Evolutionary conservation across 2,329 filamentous ascomycete species (phyloP), one percentile per base, ranked within the genome.

Genomic region (Neopestalotiopsis sp.): DNA sequence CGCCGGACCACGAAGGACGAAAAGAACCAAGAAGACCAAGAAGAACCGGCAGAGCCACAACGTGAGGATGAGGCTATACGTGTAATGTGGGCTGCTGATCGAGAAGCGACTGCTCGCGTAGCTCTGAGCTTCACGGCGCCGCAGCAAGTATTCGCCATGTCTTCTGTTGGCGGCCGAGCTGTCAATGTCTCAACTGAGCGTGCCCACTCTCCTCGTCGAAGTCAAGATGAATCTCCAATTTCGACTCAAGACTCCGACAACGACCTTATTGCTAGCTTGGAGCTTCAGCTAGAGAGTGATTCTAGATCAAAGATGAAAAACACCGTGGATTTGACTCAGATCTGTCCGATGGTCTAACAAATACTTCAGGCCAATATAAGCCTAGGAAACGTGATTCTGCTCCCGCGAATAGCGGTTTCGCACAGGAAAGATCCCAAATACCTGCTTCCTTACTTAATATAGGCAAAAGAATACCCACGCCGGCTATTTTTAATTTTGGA

Each of bases 11-110:
- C 24, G 24, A 28, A 28, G 24, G 68, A 70, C 10, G 24, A 56
- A 45, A 64, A 64, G 49, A 68, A 71, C 20, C 74, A 77, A 56
- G 72, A 71, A 56, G 73, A 75, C 28, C 70, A 75, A 38, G 67
- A 72, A 45, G 71, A 73, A 5, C 77, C 78, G 63, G 74, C 77
- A 56, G 71, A 75, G 65, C 71, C 74, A 53, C 75, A 74, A 34
- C 75, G 72, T 3, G 74, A 78, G 68, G 77, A 76, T 57, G 73
- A 77, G 28, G 74, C 74, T 58, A 77, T 77, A 24, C 76, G 74
- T 13, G 75, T 74, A n/a, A 79, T 78, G 77, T 78, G 78, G 77
- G 76, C 76, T 24, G 74, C 76, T 30, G 74, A 78, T 24, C 74
- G 76, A 38, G 70, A 56, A 17, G 74, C 75, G 13, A 65, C 74